These are phyloP conservation scores for Aureobasidium uvarum DNA, from an alignment of 2,329 filamentous ascomycete species.

Conservation along the genomic window DNA sequence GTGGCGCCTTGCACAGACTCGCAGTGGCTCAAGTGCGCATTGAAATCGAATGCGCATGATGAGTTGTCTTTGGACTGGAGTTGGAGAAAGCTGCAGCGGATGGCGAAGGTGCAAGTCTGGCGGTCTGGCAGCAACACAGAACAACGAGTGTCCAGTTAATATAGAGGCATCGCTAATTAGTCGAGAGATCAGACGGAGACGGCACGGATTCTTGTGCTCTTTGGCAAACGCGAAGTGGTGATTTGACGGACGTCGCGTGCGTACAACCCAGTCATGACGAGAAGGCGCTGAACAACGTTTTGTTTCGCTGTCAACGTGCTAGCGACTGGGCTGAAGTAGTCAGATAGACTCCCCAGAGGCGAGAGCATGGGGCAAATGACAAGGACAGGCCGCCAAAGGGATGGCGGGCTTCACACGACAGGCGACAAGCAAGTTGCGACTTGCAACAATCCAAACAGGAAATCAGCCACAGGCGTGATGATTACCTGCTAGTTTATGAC, in stretches of 20 bases:
- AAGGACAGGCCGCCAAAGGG: not conserved
- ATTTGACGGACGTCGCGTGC: slow-evolving; percentile 19
- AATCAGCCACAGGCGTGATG: slow-evolving; percentile 22
- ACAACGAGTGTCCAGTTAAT: not conserved
- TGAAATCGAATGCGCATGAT: slow-evolving; percentile 15
- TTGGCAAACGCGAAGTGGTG: slow-evolving; percentile 15
- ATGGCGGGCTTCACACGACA: not conserved
- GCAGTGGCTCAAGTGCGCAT: slow-evolving; percentile 14
- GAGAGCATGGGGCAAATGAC: slow-evolving; percentile 2
- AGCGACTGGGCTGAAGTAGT: slow-evolving; percentile 14
- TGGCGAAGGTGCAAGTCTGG: slow-evolving; percentile 1
- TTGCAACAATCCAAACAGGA: slow-evolving; percentile 25
- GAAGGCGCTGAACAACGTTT: slow-evolving; percentile 18
- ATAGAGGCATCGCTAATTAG: slow-evolving; percentile 9
- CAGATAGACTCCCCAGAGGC: not conserved
- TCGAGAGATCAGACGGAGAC: slow-evolving; percentile 18
- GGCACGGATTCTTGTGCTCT: slow-evolving; percentile 13
- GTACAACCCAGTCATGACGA: slow-evolving; percentile 15
- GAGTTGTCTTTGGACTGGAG: slow-evolving; percentile 6
- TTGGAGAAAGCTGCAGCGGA: slow-evolving; percentile 15
- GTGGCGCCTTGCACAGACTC: slow-evolving; percentile 23
- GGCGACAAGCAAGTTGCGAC: slow-evolving; percentile 21
- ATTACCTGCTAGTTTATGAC: slow-evolving; percentile 19
- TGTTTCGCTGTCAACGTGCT: slow-evolving; percentile 24
- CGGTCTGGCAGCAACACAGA: slow-evolving; percentile 1